Evolutionary conservation across 208 protist genomes (phyloP).

Genomic region (Wallacemonas sp.): DNA sequence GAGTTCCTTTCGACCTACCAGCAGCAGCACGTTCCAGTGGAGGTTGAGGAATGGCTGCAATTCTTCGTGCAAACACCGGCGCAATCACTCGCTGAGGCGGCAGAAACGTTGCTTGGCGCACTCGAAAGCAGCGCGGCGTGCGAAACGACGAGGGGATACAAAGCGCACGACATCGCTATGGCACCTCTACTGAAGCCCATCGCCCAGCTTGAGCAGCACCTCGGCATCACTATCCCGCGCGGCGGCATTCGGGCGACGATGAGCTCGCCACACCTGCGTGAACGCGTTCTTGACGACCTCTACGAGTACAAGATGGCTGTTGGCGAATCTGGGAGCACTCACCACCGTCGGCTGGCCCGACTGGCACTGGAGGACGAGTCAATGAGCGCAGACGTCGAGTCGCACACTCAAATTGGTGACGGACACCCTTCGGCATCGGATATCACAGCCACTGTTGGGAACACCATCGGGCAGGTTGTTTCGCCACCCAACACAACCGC

Average conservation of each 20-base stretch:
- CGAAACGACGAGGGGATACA: constrained; percentile 53
- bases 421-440: background rate
- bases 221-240: constrained; percentile 61
- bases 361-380: constrained; percentile 35
- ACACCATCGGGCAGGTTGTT: constrained; percentile 43
- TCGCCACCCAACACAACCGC: constrained; percentile 54
- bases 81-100: constrained; percentile 46
- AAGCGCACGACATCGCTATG: constrained; percentile 28
- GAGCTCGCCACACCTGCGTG: constrained; percentile 35
- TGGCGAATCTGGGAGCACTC: constrained; percentile 60
- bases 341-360: constrained; percentile 66
- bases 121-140: constrained; percentile 41
- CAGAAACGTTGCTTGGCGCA: constrained; percentile 38
- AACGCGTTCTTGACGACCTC: constrained; percentile 70
- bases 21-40: constrained; percentile 81
- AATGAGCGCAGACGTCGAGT: background rate
- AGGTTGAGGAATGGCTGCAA: constrained; percentile 87
- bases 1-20: constrained; percentile 86
- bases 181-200: constrained; percentile 43
- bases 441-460: constrained; percentile 32
- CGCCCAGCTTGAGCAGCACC: constrained; percentile 50
- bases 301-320: constrained; percentile 74
- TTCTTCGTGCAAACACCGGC: constrained; percentile 75
- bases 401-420: constrained; percentile 8
- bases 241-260: constrained; percentile 60